Evolutionary conservation across 108 stramenopile genomes (phyloP), one percentile per base, ranked within the genome.

Genomic region (Cyclotella baltica): DNA sequence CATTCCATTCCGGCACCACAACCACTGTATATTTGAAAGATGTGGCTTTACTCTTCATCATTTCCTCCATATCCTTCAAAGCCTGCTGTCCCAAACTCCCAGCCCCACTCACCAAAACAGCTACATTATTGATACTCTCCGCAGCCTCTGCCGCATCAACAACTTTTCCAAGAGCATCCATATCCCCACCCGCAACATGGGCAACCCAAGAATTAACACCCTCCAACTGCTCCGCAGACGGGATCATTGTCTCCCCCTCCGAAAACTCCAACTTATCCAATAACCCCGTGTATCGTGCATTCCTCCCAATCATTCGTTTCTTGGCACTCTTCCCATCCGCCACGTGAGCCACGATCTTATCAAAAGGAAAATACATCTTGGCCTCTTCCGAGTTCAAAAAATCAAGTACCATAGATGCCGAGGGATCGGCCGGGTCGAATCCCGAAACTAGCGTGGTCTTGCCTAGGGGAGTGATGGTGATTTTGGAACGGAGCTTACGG

Each of bases 271-370:
- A 77, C 56, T 96, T 93, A 71, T 96, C 90, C 72, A 96, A 69
- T 30, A 97, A 83, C 29, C 97, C 97, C 5, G 93, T 93, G 88
- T 96, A 98, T 6, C 97, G 76, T 10, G 97, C 93, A 38, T 83
- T 85, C 15, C 97, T 86, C 47, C 86, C 83, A 35, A 96, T 77
- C 9, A 98, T 87, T 0, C 94, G 90, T 74, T 98, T 98, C 86
- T 92, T 97, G 53, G 95, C 92, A 61, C 86, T 80, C 36, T 75
- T 74, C 9, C 72, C 72, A 73, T 95, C 93, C 27, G 83, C 66
- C 13, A 87, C 88, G 75, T 94, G 94, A 50, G 94, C 95, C 20
- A 97, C 74, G 67, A 98, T 98, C 27, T 86, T 90, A 22, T 57
- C 40, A 77, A 94, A 98, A 28, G 80, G 70, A 25, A 83, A 68